Evolutionary conservation across 2,329 filamentous ascomycete genomes (phyloP).

Genomic region (Penicillium sp.): DNA sequence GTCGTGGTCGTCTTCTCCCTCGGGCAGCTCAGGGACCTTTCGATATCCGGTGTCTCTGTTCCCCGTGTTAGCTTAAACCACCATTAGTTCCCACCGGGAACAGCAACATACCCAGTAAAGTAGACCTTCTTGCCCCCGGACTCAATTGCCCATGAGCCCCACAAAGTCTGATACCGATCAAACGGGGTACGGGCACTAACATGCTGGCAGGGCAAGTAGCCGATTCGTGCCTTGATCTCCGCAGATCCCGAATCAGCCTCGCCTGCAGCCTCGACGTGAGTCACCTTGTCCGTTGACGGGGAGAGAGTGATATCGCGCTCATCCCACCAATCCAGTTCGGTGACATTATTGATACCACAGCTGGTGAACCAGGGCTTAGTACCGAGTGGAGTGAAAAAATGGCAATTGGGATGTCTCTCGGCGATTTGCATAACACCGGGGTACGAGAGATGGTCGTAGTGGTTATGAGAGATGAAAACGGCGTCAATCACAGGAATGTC

Average conservation of each 20-base stretch:
- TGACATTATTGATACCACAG: slow-evolving; percentile 70
- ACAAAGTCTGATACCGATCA: slow-evolving; percentile 75
- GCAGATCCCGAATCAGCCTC: slow-evolving; percentile 20
- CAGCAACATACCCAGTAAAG: slow-evolving; percentile 62
- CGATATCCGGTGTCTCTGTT: slow-evolving; percentile 87
- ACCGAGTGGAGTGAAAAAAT: slow-evolving; percentile 85
- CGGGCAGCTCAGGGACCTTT: slow-evolving; percentile 64
- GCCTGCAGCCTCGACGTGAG: slow-evolving; percentile 30
- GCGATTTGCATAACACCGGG: slow-evolving; percentile 70
- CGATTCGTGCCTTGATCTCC: slow-evolving; percentile 68
- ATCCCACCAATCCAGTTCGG: slow-evolving; percentile 95
- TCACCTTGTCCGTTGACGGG: slow-evolving; percentile 26
- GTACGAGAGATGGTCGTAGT: slow-evolving; percentile 89
- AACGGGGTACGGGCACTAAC: slow-evolving; percentile 65
- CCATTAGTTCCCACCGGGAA: neutral
- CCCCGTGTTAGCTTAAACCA: slow-evolving; percentile 11
- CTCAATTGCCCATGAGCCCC: slow-evolving; percentile 80
- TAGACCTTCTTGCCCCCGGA: slow-evolving; percentile 76
- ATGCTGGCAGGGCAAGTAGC: slow-evolving; percentile 83
- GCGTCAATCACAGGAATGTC: slow-evolving; percentile 65
- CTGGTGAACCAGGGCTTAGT: slow-evolving; percentile 77
- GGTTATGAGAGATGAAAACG: slow-evolving; percentile 79
- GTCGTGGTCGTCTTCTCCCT: slow-evolving; percentile 68
- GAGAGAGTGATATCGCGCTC: slow-evolving; percentile 69
- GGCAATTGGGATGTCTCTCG: slow-evolving; percentile 69